Evolutionary conservation across 1,284 basidiomycete genomes (phyloP), one percentile per base, ranked within the genome.

Genomic region (Uromyces viciae-fabae): DNA sequence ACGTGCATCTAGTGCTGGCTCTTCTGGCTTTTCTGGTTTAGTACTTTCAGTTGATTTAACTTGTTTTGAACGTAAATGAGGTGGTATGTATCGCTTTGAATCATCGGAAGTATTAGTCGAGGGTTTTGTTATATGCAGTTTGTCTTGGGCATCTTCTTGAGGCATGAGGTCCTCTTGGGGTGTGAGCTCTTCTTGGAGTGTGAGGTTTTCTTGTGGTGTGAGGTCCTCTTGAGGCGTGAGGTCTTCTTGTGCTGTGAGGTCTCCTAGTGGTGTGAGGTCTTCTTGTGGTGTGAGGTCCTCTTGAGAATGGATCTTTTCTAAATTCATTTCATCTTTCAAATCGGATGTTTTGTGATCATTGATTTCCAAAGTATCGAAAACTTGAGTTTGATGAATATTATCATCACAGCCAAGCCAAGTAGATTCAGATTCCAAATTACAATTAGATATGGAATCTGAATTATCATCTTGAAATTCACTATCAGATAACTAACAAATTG

Each of bases 1-100:
- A 64, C 78, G 78, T 36, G 62, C 69, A 36, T 81, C 78, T 11
- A 81, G 40, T 19, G 31, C 28, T n/a, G 71, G 56, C 31, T 52
- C n/a, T 19, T 40, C 58, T 8, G 31, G 42, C 19, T 60, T 46
- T 17, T 36, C 64, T 4, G 66, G 19, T n/a, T n/a, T n/a, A n/a
- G n/a, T n/a, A 8, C 19, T 42, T 52, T 43, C 11, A n/a, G 58
- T 11, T 62, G 78, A 19, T 38, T 64, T 33, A 22, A 31, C 40
- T n/a, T 60, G 43, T 52, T 73, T 81, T 54, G 68, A 42, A 33
- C 78, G 69, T 36, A 73, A 38, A 31, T 81, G 78, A 54, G 78
- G 78, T 38, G 78, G 78, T 40, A 81, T 33, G 42, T 81, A 81
- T 31, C 69, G 78, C 14, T 1, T 64, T 22, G 60, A 40, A 64